Evolutionary conservation across 2,329 filamentous ascomycete genomes (phyloP), one percentile per base, ranked within the genome.

Genomic region (Venturia nashicola): DNA sequence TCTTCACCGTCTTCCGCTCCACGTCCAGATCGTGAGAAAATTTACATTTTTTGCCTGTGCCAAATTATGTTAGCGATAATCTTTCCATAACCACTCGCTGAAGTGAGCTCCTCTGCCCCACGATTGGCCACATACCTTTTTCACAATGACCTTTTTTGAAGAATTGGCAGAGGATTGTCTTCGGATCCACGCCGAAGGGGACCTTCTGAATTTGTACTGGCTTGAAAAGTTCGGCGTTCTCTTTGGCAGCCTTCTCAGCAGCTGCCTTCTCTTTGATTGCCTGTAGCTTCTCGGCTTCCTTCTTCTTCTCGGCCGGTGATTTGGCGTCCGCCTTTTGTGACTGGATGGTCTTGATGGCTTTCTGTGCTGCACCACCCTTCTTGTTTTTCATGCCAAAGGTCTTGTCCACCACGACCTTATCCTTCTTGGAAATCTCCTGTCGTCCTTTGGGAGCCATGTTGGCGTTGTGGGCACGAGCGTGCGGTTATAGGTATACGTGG

Each of bases 351-450:
- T 89, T 87, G 73, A 99, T 97, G 70, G 92, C 86, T 77, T 87
- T 96, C 78, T 97, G 90, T 64, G 91, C 93, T 62, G 85, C 87
- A 65, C 86, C 88, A 69, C 94, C 94, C 82, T 97, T 99, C 82
- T 99, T 99, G 75, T 99, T 99, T 80, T 99, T 99, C 94, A 99
- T 97, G 71, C 94, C 94, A 82, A 99, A 99, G 60, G 94, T 96
- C 80, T 93, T 94, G 81, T 99, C 94, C 67, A 94, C 91, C 67
- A 91, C 89, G 55, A 81, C 72, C 78, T 91, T 91, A 70, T 75
- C 74, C 65, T 78, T 77, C 72, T 73, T 73, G 64, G 78, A 77
- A 71, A 73, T 71, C 68, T 76, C 74, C 60, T 76, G 73, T 71
- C 77, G 77, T 67, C 74, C 73, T 75, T 91, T 91, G 65, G 89